A percentile compares a stretch with the other conserved stretches of the same genome.
Conservation (phyloP, 495 filamentous ascomycete genomes). For the Neurospora tetrasperma region DNA sequence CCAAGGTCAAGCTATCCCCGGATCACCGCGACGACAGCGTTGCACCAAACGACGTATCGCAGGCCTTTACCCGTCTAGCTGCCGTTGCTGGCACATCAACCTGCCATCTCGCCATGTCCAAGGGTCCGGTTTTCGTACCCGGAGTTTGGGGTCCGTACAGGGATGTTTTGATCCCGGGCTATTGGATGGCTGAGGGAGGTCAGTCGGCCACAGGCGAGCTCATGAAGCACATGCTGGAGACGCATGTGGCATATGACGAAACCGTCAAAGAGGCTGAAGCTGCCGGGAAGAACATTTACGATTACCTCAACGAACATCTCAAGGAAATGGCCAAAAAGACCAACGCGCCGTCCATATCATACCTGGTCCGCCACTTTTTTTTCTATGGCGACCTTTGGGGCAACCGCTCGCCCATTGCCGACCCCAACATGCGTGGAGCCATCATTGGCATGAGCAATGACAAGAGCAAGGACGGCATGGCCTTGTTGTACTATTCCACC, state of each 20-base stretch:
- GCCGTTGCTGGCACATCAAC: constrained; percentile 96
- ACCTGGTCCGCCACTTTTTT: constrained; percentile 84
- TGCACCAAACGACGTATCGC: constrained; percentile 66
- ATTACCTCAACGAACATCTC: constrained; percentile 86
- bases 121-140: constrained; percentile 77
- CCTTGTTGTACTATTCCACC: constrained; percentile 82
- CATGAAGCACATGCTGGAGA: constrained; percentile 86
- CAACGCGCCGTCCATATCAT: constrained; percentile 66
- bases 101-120: constrained; percentile 93
- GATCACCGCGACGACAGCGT: constrained; percentile 49
- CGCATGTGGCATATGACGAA: constrained; percentile 77
- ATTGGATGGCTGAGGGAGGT: constrained; percentile 94
- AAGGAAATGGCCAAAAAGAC: constrained; percentile 56
- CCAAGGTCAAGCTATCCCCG: constrained; percentile 64
- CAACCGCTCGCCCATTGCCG: constrained; percentile 87
- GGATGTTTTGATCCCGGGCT: constrained; percentile 81
- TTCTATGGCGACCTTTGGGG: constrained; percentile 99
- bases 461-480: constrained; percentile 72
- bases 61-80: constrained; percentile 88
- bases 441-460: constrained; percentile 79
- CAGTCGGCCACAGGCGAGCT: constrained; percentile 93
- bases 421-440: constrained; percentile 82
- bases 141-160: constrained; percentile 96
- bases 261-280: constrained; percentile 64
- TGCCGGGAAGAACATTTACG: constrained; percentile 77